Evolutionary conservation across 768 basidiomycete species (phyloP).

Genomic region (Xanthoconium purpureum): DNA sequence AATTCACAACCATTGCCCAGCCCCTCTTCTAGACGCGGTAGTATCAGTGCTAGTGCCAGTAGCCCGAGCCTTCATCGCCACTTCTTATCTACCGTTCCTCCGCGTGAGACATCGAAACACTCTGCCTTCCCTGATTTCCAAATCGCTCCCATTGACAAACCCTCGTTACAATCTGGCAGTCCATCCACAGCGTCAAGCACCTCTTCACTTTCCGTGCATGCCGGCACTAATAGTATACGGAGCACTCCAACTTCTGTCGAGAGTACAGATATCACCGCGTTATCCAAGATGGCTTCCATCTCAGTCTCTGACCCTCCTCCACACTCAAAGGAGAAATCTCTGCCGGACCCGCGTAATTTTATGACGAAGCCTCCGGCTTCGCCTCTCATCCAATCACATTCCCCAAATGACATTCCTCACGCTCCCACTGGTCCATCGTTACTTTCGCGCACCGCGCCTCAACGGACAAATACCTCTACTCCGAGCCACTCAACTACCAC

Average conservation of each 20-base stretch:
- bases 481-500: slow-evolving; percentile 23
- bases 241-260: slow-evolving; percentile 55
- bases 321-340: not conserved
- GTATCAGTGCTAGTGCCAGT: slow-evolving; percentile 30
- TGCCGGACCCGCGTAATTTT: not conserved
- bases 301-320: slow-evolving; percentile 9
- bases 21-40: slow-evolving; percentile 36
- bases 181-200: slow-evolving; percentile 32
- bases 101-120: slow-evolving; percentile 5
- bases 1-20: slow-evolving; percentile 77
- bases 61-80: slow-evolving; percentile 17
- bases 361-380: slow-evolving; percentile 14
- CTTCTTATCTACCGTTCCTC: slow-evolving; percentile 9
- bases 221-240: slow-evolving; percentile 31
- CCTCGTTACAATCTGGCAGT: slow-evolving; percentile 35
- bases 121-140: slow-evolving; percentile 3
- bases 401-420: slow-evolving; percentile 16
- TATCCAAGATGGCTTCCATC: slow-evolving; percentile 30
- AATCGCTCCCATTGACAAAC: slow-evolving; percentile 2
- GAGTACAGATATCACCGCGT: slow-evolving; percentile 39
- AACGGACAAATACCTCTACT: slow-evolving; percentile 11
- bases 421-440: slow-evolving; percentile 46
- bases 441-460: slow-evolving; percentile 63
- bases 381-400: slow-evolving; percentile 26
- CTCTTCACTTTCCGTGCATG: slow-evolving; percentile 46